Evolutionary conservation across 108 stramenopile species (phyloP), one percentile per base, ranked within the genome.

Genomic region (Craspedostauros australis): DNA sequence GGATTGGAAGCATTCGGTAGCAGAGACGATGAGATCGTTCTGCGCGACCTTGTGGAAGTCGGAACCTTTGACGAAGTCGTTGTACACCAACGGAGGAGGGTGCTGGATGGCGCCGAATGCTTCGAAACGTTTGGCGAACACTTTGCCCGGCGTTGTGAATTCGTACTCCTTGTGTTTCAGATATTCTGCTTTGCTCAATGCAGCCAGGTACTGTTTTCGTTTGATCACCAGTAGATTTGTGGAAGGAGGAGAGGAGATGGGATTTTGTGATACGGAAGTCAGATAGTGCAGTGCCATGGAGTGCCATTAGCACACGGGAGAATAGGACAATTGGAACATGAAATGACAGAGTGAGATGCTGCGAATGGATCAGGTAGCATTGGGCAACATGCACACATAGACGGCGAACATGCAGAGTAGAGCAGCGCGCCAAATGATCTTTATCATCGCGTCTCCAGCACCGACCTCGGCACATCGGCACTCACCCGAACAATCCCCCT

Each of bases 71-170:
- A 55, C 8, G 43, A 71, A 90, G 47, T 90, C 84, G 5, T 79
- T 67, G 39, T 77, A 90, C 3, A 58, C 31, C 22, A 90, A 66
- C 5, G 50, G 33, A n/a, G 82, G 88, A 15, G 88, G 88, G 46
- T 79, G 77, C n/a, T 65, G 67, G 39, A 90, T 66, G 9, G 30
- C 12, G 15, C 24, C 22, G 51, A 90, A 90, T 1, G 75, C 61
- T 26, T 83, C 84, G 46, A 78, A 90, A 28, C 84, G 73, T 49
- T 82, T 80, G 36, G 77, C 47, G 49, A 86, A 90, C 8, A 81
- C 62, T 20, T 33, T 60, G 30, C 64, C 44, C 18, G 63, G 65
- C 1, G 88, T 66, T 24, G 88, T 86, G 51, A 84, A 86, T 45
- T 72, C 66, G 34, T 54, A 76, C 1, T 22, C 8, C 19, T 16